Evolutionary conservation across 352 stramenopile genomes (phyloP).

Genomic region (Stramenopiles sp.): DNA sequence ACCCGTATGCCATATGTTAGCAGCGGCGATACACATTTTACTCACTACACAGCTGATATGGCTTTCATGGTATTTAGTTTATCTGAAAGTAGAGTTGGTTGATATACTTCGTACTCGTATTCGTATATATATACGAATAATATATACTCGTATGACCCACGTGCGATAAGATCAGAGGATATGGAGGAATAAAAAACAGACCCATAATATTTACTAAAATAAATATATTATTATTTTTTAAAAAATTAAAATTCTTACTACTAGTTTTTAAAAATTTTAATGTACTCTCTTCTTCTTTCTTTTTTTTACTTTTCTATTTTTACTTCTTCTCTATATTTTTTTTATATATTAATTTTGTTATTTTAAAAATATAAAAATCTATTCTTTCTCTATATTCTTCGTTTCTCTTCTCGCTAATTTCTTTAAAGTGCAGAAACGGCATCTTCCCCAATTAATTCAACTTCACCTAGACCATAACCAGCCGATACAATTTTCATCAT

Average conservation of each 20-base stretch:
- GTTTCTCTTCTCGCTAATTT: not conserved
- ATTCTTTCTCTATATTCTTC: not conserved
- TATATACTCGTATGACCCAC: too few species aligned
- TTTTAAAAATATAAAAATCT: not conserved
- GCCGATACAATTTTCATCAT: not conserved
- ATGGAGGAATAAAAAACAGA: too few species aligned
- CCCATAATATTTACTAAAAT: too few species aligned
- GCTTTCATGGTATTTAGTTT: slow-evolving; percentile 9
- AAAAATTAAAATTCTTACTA: not conserved
- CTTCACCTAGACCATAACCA: not conserved
- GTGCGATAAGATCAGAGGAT: too few species aligned
- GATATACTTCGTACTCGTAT: not conserved
- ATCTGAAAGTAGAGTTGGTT: not conserved
- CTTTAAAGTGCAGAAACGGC: too few species aligned
- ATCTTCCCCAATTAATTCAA: not conserved
- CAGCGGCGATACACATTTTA: not conserved
- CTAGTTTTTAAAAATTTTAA: too few species aligned
- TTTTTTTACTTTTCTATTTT: not conserved
- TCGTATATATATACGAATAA: not conserved
- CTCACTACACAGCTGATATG: slow-evolving; percentile 11
- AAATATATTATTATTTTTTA: not conserved
- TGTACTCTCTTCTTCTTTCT: too few species aligned
- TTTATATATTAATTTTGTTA: not conserved
- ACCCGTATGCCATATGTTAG: slow-evolving; percentile 12
- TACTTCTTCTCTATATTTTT: not conserved